Evolutionary conservation across 225 moss, liverwort and hornwort species (phyloP).

Genomic region (Lunularia cruciata): DNA sequence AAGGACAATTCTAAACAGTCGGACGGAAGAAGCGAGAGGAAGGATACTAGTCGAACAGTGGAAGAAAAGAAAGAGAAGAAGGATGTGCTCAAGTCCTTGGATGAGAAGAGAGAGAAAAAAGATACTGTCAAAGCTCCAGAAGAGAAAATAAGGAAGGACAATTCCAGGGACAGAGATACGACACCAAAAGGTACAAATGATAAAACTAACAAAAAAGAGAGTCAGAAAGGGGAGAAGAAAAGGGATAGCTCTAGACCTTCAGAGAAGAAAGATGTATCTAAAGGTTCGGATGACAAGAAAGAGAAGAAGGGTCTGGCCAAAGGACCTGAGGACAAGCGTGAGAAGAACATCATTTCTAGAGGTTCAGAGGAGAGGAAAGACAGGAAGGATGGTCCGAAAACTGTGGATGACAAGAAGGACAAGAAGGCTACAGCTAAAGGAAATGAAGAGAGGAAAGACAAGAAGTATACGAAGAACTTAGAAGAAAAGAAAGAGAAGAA

Average conservation of each 20-base stretch:
- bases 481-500: constrained; percentile 16
- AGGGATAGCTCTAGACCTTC: background rate
- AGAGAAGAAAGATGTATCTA: constrained; percentile 27
- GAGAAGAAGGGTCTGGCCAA: constrained; percentile 30
- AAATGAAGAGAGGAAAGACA: constrained; percentile 5
- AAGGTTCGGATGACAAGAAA: constrained; percentile 26
- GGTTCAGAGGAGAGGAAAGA: constrained; percentile 27
- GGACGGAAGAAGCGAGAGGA: constrained; percentile 34
- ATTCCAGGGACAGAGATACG: constrained; percentile 4
- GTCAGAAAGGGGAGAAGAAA: constrained; percentile 5
- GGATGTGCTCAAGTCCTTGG: constrained; percentile 17
- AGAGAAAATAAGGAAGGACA: constrained; percentile 26
- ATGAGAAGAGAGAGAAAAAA: constrained; percentile 34
- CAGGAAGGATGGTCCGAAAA: constrained; percentile 7
- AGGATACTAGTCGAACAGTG: constrained; percentile 22
- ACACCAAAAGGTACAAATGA: background rate
- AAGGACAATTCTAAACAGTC: constrained; percentile 30
- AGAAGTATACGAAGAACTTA: background rate
- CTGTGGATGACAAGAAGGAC: constrained; percentile 11
- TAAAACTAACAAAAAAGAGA: background rate
- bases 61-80: constrained; percentile 28
- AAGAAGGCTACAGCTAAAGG: background rate
- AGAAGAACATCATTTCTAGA: constrained; percentile 18
- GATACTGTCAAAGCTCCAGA: constrained; percentile 20
- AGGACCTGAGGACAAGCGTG: constrained; percentile 22